Conservation (phyloP, 108 stramenopile species). For the Conticribra weissflogii region DNA sequence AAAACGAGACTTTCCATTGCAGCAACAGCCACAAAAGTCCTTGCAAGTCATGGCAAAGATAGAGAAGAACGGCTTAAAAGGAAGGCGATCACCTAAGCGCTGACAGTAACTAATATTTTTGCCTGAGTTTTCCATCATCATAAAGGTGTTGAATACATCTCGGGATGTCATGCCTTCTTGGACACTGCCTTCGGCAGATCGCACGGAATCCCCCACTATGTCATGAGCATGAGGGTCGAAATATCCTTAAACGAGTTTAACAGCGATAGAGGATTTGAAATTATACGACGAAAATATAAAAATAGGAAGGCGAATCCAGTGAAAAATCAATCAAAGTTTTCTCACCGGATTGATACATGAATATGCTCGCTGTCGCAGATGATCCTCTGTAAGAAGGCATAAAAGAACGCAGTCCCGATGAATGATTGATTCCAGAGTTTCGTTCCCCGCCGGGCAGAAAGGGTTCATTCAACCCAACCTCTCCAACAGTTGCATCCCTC, state of each 20-base stretch:
- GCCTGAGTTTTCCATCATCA: neutral
- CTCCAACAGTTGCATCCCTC: neutral
- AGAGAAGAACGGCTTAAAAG: constrained; percentile 11
- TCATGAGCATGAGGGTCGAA: constrained; percentile 21
- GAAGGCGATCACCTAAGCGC: constrained; percentile 15
- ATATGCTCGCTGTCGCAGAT: no score
- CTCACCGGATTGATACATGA: constrained; percentile 29
- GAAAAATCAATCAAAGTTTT: no score
- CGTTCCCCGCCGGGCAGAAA: neutral
- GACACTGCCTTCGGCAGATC: constrained; percentile 3
- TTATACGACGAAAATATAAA: neutral
- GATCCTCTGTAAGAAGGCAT: no score
- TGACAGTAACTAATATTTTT: constrained; percentile 11
- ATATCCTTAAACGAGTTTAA: constrained; percentile 12
- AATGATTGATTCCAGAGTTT: neutral
- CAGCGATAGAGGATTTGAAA: no score
- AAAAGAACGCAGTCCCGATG: neutral
- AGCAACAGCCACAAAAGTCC: constrained; percentile 6
- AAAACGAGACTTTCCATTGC: constrained; percentile 15
- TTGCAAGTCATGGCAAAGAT: constrained; percentile 7
- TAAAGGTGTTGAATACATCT: constrained; percentile 13
- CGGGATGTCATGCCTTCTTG: neutral
- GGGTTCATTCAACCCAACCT: neutral
- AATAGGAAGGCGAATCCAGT: no score
- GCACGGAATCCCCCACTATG: no score